A percentile compares a stretch with the other conserved stretches of the same genome.
Conservation (phyloP, 2,329 filamentous ascomycete species). For the Fusarium heterosporum region DNA sequence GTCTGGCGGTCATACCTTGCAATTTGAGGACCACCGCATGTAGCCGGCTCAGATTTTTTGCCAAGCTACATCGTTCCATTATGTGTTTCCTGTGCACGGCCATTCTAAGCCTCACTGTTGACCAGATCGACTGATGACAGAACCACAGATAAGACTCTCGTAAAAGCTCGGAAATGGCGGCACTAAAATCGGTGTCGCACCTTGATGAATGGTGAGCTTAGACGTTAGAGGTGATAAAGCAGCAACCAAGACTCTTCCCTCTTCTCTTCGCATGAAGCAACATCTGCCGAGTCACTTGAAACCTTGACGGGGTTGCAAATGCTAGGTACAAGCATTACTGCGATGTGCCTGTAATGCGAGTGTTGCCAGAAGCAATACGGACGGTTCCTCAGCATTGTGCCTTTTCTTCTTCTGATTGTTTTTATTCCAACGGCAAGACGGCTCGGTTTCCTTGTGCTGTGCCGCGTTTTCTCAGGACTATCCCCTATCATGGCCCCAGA, state of each 20-base stretch:
- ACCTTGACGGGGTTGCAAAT: slow-evolving; percentile 26
- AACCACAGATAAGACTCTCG: slow-evolving; percentile 16
- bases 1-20: slow-evolving; percentile 29
- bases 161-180: slow-evolving; percentile 36
- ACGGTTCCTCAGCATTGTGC: neutral
- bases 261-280: slow-evolving; percentile 5
- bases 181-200: slow-evolving; percentile 36
- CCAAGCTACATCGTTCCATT: slow-evolving; percentile 11
- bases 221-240: slow-evolving; percentile 9
- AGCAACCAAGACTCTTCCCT: neutral
- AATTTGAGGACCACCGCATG: slow-evolving; percentile 29
- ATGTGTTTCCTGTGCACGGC: slow-evolving; percentile 23
- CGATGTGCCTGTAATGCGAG: slow-evolving; percentile 12
- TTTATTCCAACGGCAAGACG: slow-evolving; percentile 10
- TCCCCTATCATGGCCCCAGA: slow-evolving; percentile 43
- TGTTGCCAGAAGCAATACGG: slow-evolving; percentile 12
- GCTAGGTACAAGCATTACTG: slow-evolving; percentile 29
- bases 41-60: slow-evolving; percentile 38
- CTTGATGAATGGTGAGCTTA: slow-evolving; percentile 11
- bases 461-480: slow-evolving; percentile 3
- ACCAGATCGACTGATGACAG: slow-evolving; percentile 13
- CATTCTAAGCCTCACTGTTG: slow-evolving; percentile 33
- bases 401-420: neutral
- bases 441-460: slow-evolving; percentile 40
- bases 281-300: slow-evolving; percentile 10